A percentile compares a stretch with the other conserved stretches of the same genome.
phyloP scores from a whole-genome alignment of 352 stramenopile genomes.

The Lagenidium giganteum region DNA sequence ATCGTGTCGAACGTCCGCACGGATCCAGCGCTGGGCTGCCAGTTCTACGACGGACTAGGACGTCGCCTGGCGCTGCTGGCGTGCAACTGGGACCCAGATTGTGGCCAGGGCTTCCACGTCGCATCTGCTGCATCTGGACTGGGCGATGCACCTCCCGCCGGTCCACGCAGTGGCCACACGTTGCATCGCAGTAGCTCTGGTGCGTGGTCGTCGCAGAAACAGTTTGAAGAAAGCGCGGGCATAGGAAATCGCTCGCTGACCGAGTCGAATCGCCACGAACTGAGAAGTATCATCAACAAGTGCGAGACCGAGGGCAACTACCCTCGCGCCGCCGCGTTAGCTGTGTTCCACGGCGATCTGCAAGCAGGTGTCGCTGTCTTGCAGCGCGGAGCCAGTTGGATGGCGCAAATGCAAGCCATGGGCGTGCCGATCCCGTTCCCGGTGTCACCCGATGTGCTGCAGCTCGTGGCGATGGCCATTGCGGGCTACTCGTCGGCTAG shows the following conservation, averaged over 20 bases:
- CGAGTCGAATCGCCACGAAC: conserved; percentile 34
- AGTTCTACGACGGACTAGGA: conserved; percentile 55
- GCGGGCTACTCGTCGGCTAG: conserved; percentile 55
- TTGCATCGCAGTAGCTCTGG: conserved; percentile 47
- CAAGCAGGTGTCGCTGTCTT: conserved; percentile 44
- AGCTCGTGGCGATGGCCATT: conserved; percentile 75
- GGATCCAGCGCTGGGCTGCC: conserved; percentile 49
- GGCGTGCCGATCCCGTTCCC: conserved; percentile 14
- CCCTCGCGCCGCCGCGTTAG: conserved; percentile 45
- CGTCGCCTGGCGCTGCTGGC: conserved; percentile 43
- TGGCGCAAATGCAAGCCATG: conserved; percentile 39
- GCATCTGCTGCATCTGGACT: too few relatives aligned
- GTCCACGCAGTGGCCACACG: too few relatives aligned
- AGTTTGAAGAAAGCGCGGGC: conserved; percentile 35
- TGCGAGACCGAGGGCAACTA: conserved; percentile 56
- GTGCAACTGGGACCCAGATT: conserved; percentile 73
- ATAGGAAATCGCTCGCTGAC: conserved; percentile 36
- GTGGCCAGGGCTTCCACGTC: conserved; percentile 24
- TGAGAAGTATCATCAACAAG: conserved; percentile 39
- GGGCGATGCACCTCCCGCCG: too few relatives aligned
- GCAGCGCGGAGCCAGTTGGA: conserved; percentile 48
- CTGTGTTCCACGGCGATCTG: conserved; percentile 73
- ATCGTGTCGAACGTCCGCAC: conserved; percentile 41
- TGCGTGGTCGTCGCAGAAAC: conserved; percentile 47
- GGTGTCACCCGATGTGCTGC: conserved; percentile 50